Percentiles rank a stretch among this genome's conserved stretches.
phyloP scores from a whole-genome alignment of 176 grass and related monocot species.

The Raddia distichophylla region DNA sequence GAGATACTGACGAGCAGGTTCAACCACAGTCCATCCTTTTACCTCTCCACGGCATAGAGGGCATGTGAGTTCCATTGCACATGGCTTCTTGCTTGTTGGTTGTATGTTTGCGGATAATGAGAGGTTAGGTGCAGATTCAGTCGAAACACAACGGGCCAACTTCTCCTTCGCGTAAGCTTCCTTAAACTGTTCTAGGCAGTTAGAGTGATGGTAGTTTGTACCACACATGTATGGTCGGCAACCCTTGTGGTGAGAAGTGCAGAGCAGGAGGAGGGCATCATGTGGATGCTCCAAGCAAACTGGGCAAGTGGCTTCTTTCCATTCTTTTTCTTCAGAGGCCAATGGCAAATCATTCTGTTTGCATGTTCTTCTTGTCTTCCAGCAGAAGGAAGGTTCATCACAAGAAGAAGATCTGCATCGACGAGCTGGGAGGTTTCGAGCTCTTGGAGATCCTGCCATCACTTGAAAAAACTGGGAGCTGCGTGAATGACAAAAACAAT shows the following conservation, averaged over 20 bases:
- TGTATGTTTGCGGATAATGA: slow-evolving; percentile 25
- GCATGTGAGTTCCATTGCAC: slow-evolving; percentile 69
- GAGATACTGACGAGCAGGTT: slow-evolving; percentile 75
- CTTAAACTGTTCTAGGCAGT: slow-evolving; percentile 89
- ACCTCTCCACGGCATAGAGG: slow-evolving; percentile 87
- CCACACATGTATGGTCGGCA: slow-evolving; percentile 97
- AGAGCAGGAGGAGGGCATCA: slow-evolving; percentile 95
- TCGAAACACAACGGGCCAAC: slow-evolving; percentile 18
- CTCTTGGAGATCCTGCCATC: slow-evolving; percentile 61
- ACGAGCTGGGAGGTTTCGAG: slow-evolving; percentile 45
- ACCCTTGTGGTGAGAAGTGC: slow-evolving; percentile 89
- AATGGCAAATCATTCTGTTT: slow-evolving; percentile 46
- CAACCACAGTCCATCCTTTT: slow-evolving; percentile 93
- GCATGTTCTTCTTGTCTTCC: slow-evolving; percentile 33
- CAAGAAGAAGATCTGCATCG: slow-evolving; percentile 49
- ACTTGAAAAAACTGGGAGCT: slow-evolving; percentile 33
- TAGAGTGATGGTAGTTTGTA: slow-evolving; percentile 80
- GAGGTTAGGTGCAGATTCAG: slow-evolving; percentile 31
- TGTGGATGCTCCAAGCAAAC: slow-evolving; percentile 95
- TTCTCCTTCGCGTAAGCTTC: slow-evolving; percentile 72
- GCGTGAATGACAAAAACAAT: slow-evolving; percentile 21
- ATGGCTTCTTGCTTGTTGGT: slow-evolving; percentile 42
- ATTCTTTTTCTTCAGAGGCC: slow-evolving; percentile 69
- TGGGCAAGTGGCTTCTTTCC: slow-evolving; percentile 83
- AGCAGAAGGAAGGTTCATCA: slow-evolving; percentile 36